phyloP scores from a whole-genome alignment of 495 filamentous ascomycete genomes.

The Penicillium alfredii region DNA sequence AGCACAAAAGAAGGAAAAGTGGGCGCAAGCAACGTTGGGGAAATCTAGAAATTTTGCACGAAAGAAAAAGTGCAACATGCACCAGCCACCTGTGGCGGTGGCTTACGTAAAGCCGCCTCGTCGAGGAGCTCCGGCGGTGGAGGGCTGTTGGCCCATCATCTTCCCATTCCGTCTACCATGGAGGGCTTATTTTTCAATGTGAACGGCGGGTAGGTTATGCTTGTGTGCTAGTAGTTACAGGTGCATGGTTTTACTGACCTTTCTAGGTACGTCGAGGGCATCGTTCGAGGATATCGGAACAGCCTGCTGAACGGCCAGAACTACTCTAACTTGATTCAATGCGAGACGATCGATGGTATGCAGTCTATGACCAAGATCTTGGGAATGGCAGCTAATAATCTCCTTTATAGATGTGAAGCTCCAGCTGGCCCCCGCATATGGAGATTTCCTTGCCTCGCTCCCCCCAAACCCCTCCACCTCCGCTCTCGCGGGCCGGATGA shows the following conservation, averaged over 20 bases:
- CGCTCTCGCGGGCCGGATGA: constrained; percentile 86
- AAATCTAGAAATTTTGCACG: constrained; percentile 31
- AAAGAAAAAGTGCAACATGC: constrained; percentile 29
- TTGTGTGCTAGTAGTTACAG: constrained; percentile 1
- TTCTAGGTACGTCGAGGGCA: constrained; percentile 84
- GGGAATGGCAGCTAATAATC: constrained; percentile 1
- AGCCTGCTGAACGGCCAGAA: constrained; percentile 81
- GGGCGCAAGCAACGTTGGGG: constrained; percentile 24
- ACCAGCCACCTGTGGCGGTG: constrained; percentile 26
- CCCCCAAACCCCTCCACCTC: constrained; percentile 97
- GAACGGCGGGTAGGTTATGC: constrained; percentile 68
- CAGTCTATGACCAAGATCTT: constrained; percentile 1
- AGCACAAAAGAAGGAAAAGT: constrained; percentile 17
- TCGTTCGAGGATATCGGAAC: constrained; percentile 96
- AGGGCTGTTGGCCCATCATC: constrained; percentile 14
- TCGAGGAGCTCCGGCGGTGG: constrained; percentile 13
- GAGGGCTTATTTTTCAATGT: constrained; percentile 96
- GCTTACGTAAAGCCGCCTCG: constrained; percentile 19
- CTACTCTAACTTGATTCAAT: constrained; percentile 96
- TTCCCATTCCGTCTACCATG: constrained; percentile 49
- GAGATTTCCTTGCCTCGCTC: constrained; percentile 91
- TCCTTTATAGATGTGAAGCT: constrained; percentile 77
- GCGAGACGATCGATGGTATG: constrained; percentile 95
- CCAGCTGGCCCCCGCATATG: constrained; percentile 92
- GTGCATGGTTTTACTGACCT: constrained; percentile 18